Percentiles rank a stretch among this genome's conserved stretches.
These are phyloP conservation scores for Angomonas deanei DNA, from an alignment of 208 protist genomes.

Conservation along the genomic window DNA sequence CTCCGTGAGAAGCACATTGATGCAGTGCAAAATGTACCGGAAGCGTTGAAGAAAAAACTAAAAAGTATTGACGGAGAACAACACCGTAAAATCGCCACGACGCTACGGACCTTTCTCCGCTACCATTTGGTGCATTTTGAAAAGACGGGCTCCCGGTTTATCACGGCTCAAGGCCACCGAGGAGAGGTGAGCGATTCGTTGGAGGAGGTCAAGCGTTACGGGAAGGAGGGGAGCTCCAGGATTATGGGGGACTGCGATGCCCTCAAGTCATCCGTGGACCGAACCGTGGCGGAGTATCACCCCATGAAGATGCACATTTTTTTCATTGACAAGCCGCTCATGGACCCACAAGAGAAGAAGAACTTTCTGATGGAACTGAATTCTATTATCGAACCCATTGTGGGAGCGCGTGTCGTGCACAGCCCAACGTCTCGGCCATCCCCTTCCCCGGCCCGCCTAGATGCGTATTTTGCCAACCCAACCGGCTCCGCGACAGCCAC, in stretches of 20 bases:
- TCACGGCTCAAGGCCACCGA: conserved; percentile 48
- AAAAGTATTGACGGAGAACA: not conserved
- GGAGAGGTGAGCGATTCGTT: conserved; percentile 58
- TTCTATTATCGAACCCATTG: not conserved
- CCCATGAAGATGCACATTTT: conserved; percentile 43
- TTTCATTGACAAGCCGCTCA: conserved; percentile 45
- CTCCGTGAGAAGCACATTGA: too few relatives aligned
- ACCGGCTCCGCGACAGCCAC: not conserved
- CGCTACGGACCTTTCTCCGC: conserved; percentile 36
- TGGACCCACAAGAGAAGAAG: conserved; percentile 22
- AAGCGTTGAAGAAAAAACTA: not conserved
- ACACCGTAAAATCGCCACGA: conserved; percentile 10
- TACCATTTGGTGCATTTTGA: conserved; percentile 70
- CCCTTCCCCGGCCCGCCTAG: not conserved
- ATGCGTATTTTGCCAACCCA: not conserved
- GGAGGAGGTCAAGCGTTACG: conserved; percentile 43
- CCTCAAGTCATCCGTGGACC: conserved; percentile 1
- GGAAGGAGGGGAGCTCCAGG: conserved; percentile 19
- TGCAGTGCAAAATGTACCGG: too few relatives aligned
- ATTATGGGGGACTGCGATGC: conserved; percentile 43
- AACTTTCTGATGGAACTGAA: conserved; percentile 11
- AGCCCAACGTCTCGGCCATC: not conserved
- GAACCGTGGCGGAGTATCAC: not conserved
- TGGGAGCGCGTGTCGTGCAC: not conserved
- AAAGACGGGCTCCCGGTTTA: conserved; percentile 35